Base-by-base conservation (phyloP, 192 early-diverging fungal genomes). In the Linnemannia schmuckeri region DNA sequence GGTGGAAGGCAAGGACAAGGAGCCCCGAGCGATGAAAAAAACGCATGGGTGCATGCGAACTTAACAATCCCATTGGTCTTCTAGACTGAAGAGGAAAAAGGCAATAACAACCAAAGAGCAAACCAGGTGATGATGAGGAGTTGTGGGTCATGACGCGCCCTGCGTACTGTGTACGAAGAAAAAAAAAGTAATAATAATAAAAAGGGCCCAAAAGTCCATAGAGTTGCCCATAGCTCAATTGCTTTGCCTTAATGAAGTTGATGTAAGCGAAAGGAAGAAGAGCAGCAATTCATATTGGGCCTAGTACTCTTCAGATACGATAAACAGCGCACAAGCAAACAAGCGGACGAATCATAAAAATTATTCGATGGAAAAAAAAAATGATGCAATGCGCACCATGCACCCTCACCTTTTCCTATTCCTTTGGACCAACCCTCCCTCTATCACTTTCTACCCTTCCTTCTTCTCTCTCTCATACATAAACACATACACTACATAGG, bases 321-420 rank as follows among this genome's bases (percentile, higher is more conserved):
- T n/a, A 10, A 10, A 27, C 9, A 30, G n/a, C 61, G 61, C 61
- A 66, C 61, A 66, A 66, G 49, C 49, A 52, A 52, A 20, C 5
- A 17, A 52, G 18, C 12, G 13, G 12, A 33, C 61, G 12, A 66
- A 66, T 66, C 12, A 24, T 5, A 66, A 8, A 66, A 15, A 66
- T 46, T 46, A 15, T 27, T 30, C 61, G 33, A 30, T 27, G 2
- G 13, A 18, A 57, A 12, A 66, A 66, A 33, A 30, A 66, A 66
- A 66, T 66, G 61, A 66, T 66, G 61, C 61, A 66, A 66, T 66
- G 61, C 61, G 27, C 61, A 66, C 61, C 27, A 66, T 33, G 27
- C 61, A 66, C n/a, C n/a, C n/a, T 57, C 55, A 66, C 30, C 10
- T 15, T 30, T 61, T 5, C 57, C 10, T n/a, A 30, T 61, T 61